These are phyloP conservation scores for Silene latifolia DNA, from an alignment of 148 eudicot species.

Conservation along the genomic window DNA sequence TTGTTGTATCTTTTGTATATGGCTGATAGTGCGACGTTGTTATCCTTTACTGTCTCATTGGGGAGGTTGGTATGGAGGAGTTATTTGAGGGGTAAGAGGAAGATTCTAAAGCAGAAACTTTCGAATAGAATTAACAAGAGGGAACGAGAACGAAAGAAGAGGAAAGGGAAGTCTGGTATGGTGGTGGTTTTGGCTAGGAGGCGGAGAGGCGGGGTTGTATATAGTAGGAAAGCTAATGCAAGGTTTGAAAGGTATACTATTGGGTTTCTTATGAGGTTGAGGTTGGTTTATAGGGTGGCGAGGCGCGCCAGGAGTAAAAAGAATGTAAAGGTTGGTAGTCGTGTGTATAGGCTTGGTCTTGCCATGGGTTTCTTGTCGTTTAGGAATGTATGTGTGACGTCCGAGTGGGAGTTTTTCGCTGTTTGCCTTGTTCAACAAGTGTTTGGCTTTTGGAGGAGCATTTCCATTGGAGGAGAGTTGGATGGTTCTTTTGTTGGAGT, in stretches of 20 bases:
- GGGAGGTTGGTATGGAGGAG: slow-evolving; percentile 29
- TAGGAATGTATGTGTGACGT: slow-evolving; percentile 33
- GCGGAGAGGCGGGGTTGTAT: slow-evolving; percentile 12
- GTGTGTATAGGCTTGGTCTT: slow-evolving; percentile 36
- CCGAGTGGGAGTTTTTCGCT: slow-evolving; percentile 35
- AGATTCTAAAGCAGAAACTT: slow-evolving; percentile 11
- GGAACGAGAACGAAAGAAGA: slow-evolving; percentile 18
- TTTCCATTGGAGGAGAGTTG: slow-evolving; percentile 34
- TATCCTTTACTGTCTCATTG: slow-evolving; percentile 30
- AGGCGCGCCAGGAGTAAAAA: slow-evolving; percentile 15
- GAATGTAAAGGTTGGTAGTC: slow-evolving; percentile 30
- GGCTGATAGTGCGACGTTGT: slow-evolving; percentile 35
- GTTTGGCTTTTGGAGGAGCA: slow-evolving; percentile 40
- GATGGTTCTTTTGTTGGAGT: slow-evolving; percentile 16
- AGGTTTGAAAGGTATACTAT: slow-evolving; percentile 9
- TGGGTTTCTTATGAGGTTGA: slow-evolving; percentile 26
- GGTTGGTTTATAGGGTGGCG: slow-evolving; percentile 1
- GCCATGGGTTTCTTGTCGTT: slow-evolving; percentile 36
- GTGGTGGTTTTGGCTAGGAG: slow-evolving; percentile 15
- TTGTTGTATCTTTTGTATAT: slow-evolving; percentile 32
- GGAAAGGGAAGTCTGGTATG: slow-evolving; percentile 12
- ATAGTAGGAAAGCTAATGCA: background rate
- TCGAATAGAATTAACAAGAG: slow-evolving; percentile 19
- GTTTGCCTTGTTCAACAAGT: slow-evolving; percentile 36
- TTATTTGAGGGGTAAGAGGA: slow-evolving; percentile 31